Evolutionary conservation across 2,329 filamentous ascomycete genomes (phyloP).

Genomic region (Neopestalotiopsis sp.): DNA sequence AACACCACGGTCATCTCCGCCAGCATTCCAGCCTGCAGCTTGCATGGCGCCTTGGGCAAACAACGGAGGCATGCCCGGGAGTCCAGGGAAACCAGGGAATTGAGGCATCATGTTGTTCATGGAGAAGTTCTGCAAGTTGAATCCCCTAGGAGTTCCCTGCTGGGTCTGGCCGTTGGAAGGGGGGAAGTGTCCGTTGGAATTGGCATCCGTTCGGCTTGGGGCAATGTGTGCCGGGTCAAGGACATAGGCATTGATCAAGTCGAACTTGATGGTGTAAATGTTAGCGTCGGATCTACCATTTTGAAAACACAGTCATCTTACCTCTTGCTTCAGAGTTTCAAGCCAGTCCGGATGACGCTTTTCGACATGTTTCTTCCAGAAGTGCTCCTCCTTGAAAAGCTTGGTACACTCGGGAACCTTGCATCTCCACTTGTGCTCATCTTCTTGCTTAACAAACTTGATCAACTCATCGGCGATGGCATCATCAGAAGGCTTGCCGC

Average conservation of each 20-base stretch:
- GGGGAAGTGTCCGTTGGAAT: slow-evolving; percentile 95
- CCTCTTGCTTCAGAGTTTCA: slow-evolving; percentile 79
- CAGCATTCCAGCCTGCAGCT: slow-evolving; percentile 53
- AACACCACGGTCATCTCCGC: slow-evolving; percentile 58
- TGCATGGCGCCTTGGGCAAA: slow-evolving; percentile 50
- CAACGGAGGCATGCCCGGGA: slow-evolving; percentile 61
- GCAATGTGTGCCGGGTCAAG: slow-evolving; percentile 94
- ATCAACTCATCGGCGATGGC: slow-evolving; percentile 83
- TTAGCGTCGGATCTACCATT: background rate
- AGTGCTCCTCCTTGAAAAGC: slow-evolving; percentile 94
- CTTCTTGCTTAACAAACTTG: slow-evolving; percentile 95
- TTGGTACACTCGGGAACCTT: slow-evolving; percentile 96
- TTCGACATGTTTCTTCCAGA: slow-evolving; percentile 98
- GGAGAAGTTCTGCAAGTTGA: slow-evolving; percentile 79
- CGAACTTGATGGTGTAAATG: slow-evolving; percentile 60
- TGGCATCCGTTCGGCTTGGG: slow-evolving; percentile 89
- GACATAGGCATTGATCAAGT: slow-evolving; percentile 92
- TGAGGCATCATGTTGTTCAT: slow-evolving; percentile 62
- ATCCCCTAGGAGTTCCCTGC: slow-evolving; percentile 87
- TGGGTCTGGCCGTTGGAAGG: slow-evolving; percentile 76
- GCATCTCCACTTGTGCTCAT: slow-evolving; percentile 95
- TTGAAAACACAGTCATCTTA: slow-evolving; percentile 49
- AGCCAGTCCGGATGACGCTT: slow-evolving; percentile 93
- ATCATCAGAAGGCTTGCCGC: slow-evolving; percentile 85
- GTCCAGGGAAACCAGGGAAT: slow-evolving; percentile 62